A percentile compares a stretch with the other conserved stretches of the same genome.
These are phyloP conservation scores for Suillus sp. DNA, from an alignment of 768 basidiomycete species.

Conservation along the genomic window DNA sequence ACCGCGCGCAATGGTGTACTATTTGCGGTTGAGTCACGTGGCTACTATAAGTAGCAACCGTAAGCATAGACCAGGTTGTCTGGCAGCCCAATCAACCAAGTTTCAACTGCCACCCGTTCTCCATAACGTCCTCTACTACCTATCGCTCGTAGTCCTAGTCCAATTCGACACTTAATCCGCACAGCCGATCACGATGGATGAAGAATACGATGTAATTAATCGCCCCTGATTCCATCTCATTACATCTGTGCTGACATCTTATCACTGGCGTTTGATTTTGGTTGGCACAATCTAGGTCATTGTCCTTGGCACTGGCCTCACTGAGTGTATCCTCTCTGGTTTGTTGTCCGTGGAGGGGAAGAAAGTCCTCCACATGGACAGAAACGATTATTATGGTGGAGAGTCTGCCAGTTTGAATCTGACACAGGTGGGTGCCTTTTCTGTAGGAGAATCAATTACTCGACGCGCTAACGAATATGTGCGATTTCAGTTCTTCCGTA, in stretches of 20 bases:
- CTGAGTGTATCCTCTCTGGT: slow-evolving; percentile 98
- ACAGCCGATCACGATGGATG: slow-evolving; percentile 75
- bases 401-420: slow-evolving; percentile 97
- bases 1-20: too few relatives aligned
- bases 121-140: background rate
- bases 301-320: slow-evolving; percentile 94
- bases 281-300: slow-evolving; percentile 58
- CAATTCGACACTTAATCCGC: slow-evolving; percentile 16
- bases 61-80: background rate
- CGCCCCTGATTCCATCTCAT: slow-evolving; percentile 6
- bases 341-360: slow-evolving; percentile 99
- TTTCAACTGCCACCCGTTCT: slow-evolving; percentile 6
- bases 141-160: slow-evolving; percentile 11
- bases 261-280: background rate
- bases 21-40: slow-evolving; percentile 25
- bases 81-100: slow-evolving; percentile 2
- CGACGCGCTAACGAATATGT: slow-evolving; percentile 23
- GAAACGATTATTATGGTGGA: slow-evolving; percentile 98
- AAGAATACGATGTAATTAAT: slow-evolving; percentile 89
- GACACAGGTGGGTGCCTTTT: slow-evolving; percentile 71
- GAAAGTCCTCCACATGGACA: slow-evolving; percentile 98
- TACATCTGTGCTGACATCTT: slow-evolving; percentile 11
- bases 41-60: slow-evolving; percentile 30
- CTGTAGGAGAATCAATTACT: background rate
- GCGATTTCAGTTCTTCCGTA: slow-evolving; percentile 80